Percentiles rank a stretch among this genome's conserved stretches.
phyloP scores from a whole-genome alignment of 257 asterid genomes.

The Przewalskia tangutica region DNA sequence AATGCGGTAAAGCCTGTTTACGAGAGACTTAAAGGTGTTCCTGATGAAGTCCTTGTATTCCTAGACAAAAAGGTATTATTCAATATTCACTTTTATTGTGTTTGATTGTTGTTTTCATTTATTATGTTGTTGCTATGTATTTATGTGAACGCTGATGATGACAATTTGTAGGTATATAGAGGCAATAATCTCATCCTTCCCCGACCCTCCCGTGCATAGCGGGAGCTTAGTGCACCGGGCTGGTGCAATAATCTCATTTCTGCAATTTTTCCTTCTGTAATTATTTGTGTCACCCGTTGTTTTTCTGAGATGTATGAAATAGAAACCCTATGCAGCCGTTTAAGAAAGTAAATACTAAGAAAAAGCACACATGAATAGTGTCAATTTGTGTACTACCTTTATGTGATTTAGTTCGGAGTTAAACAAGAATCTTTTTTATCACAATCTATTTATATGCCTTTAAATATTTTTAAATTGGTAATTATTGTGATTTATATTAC shows the following conservation, averaged over 20 bases:
- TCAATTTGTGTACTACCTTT: too few relatives aligned
- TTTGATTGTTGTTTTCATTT: background rate
- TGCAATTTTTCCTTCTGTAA: background rate
- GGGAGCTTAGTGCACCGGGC: too few relatives aligned
- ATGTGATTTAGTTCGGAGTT: too few relatives aligned
- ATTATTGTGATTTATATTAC: too few relatives aligned
- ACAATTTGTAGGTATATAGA: background rate
- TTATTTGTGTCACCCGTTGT: background rate
- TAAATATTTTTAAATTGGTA: too few relatives aligned
- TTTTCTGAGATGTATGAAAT: background rate
- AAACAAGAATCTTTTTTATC: too few relatives aligned
- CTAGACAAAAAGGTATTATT: constrained; percentile 54
- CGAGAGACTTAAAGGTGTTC: constrained; percentile 39
- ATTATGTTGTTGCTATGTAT: background rate
- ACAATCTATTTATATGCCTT: too few relatives aligned
- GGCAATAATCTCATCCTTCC: background rate
- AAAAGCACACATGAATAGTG: background rate
- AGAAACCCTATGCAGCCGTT: background rate
- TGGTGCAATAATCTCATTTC: background rate
- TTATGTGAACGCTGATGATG: background rate
- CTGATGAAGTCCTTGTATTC: constrained; percentile 45
- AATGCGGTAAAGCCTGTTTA: constrained; percentile 61
- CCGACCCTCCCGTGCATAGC: too few relatives aligned
- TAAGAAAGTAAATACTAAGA: background rate
- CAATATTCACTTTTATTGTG: background rate